These are phyloP conservation scores for Naegleria gruberi DNA, from an alignment of 208 protist genomes.

Conservation along the genomic window DNA sequence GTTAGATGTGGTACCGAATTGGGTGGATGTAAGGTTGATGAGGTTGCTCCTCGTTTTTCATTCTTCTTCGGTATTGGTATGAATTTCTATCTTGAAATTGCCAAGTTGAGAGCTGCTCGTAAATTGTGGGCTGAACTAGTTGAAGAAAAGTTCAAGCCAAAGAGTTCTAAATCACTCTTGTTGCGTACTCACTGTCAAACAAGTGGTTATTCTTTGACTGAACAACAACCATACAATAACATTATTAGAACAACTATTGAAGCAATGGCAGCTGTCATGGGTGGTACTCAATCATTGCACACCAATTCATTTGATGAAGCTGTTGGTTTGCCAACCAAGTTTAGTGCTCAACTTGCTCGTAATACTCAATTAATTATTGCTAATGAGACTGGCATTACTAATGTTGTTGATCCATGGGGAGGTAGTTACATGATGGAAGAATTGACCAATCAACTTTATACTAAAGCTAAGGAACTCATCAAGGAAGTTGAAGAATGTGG, in stretches of 20 bases:
- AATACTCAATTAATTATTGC: constrained; percentile 93
- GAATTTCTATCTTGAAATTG: constrained; percentile 92
- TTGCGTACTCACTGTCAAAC: constrained; percentile 92
- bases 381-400: constrained; percentile 74
- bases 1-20: constrained; percentile 52
- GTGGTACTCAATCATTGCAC: constrained; percentile 78
- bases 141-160: constrained; percentile 81
- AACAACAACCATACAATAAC: constrained; percentile 91
- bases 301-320: constrained; percentile 91
- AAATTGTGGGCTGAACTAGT: constrained; percentile 81
- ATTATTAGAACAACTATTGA: constrained; percentile 91
- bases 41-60: constrained; percentile 81
- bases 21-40: constrained; percentile 71
- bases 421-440: constrained; percentile 89
- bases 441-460: constrained; percentile 75
- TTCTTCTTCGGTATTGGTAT: constrained; percentile 93
- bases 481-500: constrained; percentile 72
- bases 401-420: constrained; percentile 67
- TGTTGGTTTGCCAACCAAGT: constrained; percentile 80
- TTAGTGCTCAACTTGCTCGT: constrained; percentile 76
- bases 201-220: constrained; percentile 87
- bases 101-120: constrained; percentile 86
- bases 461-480: constrained; percentile 65
- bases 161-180: constrained; percentile 70
- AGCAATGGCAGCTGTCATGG: constrained; percentile 88